Evolutionary conservation across 257 asterid species (phyloP).

Genomic region (Datura wrightii): DNA sequence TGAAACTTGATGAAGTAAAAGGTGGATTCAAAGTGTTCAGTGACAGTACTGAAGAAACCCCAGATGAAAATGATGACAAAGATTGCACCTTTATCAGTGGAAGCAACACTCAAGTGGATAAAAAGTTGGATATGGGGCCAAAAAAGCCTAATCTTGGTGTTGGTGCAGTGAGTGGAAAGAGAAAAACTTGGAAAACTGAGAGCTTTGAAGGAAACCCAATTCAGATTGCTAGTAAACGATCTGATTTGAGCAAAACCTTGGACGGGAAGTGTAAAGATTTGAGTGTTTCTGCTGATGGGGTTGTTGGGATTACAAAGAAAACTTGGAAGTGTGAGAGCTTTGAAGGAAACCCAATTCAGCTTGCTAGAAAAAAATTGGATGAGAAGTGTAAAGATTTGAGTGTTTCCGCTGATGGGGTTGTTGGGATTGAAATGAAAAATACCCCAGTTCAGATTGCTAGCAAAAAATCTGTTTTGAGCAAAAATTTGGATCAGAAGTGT

Average conservation of each 20-base stretch:
- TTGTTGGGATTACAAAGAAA: slow-evolving; percentile 26
- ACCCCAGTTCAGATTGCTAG: too few relatives aligned
- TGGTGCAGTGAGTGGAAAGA: slow-evolving; percentile 50
- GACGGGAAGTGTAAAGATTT: slow-evolving; percentile 36
- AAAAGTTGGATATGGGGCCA: slow-evolving; percentile 42
- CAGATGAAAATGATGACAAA: slow-evolving; percentile 38
- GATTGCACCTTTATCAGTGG: background rate
- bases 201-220: slow-evolving; percentile 57
- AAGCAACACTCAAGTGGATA: slow-evolving; percentile 42
- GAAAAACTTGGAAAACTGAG: slow-evolving; percentile 84
- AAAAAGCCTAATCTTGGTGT: slow-evolving; percentile 56
- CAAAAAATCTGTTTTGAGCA: slow-evolving; percentile 35
- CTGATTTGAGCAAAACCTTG: slow-evolving; percentile 45
- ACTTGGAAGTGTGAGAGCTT: slow-evolving; percentile 70
- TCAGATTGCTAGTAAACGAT: slow-evolving; percentile 65
- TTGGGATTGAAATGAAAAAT: too few relatives aligned
- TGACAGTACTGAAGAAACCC: slow-evolving; percentile 19
- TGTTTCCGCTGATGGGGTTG: too few relatives aligned
- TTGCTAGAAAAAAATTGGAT: slow-evolving; percentile 63
- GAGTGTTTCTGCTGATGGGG: slow-evolving; percentile 31
- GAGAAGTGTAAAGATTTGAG: slow-evolving; percentile 21
- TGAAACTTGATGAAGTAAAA: slow-evolving; percentile 74
- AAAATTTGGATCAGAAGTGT: slow-evolving; percentile 13
- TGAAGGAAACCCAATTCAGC: slow-evolving; percentile 62
- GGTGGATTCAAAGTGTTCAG: slow-evolving; percentile 74